Conservation (phyloP, 371 early-diverging fungal genomes). For the Haplosporangium sp. region DNA sequence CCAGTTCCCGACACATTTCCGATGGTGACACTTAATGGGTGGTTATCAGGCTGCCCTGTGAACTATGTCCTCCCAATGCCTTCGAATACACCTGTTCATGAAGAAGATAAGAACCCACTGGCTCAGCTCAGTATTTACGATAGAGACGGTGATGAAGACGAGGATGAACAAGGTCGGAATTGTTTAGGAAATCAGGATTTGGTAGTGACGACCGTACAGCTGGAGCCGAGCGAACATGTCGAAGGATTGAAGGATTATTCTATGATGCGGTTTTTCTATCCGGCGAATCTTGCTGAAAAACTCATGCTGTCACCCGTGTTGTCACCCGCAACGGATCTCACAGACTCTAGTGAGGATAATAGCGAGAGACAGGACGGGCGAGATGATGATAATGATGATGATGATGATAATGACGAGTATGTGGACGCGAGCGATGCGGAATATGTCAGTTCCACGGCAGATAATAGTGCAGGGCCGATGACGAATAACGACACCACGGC, state of each 20-base stretch:
- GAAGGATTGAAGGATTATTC: slow-evolving; percentile 16
- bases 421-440: slow-evolving; percentile 9
- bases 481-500: background rate
- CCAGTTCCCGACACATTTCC: slow-evolving; percentile 13
- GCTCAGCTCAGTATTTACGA: too few species aligned
- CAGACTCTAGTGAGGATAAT: too few species aligned
- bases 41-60: slow-evolving; percentile 39
- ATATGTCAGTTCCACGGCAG: background rate
- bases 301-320: background rate
- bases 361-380: background rate
- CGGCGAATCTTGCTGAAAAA: slow-evolving; percentile 13
- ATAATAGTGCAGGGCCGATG: background rate
- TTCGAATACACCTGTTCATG: too few species aligned
- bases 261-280: slow-evolving; percentile 26
- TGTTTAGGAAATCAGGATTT: slow-evolving; percentile 25
- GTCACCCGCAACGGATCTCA: background rate
- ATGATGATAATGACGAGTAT: slow-evolving; percentile 5
- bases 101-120: too few species aligned
- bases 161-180: slow-evolving; percentile 20
- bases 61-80: slow-evolving; percentile 24
- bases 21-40: slow-evolving; percentile 32
- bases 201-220: slow-evolving; percentile 21
- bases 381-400: slow-evolving; percentile 7
- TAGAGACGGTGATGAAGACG: slow-evolving; percentile 12
- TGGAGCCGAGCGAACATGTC: slow-evolving; percentile 18